A percentile compares a stretch with the other conserved stretches of the same genome.
These are phyloP conservation scores for Miscanthus lutarioriparius DNA, from an alignment of 176 grass and related monocot genomes.

Conservation along the genomic window DNA sequence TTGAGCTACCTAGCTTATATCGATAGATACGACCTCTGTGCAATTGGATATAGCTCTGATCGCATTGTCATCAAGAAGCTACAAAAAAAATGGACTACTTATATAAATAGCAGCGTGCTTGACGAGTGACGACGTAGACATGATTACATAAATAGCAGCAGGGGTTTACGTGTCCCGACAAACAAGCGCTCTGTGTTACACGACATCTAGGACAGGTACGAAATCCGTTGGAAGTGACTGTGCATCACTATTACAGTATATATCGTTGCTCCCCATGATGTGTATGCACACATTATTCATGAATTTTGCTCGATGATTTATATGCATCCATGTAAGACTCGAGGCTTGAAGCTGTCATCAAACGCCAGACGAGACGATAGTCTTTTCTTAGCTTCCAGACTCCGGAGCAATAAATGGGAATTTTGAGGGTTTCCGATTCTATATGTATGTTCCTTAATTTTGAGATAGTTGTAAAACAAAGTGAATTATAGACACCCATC, in stretches of 20 bases:
- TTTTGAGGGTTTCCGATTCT: too few relatives aligned
- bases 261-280: neutral
- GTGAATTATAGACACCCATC: too few relatives aligned
- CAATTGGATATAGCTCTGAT: neutral
- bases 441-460: too few relatives aligned
- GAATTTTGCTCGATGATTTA: neutral
- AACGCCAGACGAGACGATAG: too few relatives aligned
- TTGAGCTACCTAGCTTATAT: too few relatives aligned
- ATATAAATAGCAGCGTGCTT: neutral
- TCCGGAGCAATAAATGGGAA: too few relatives aligned
- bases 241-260: too few relatives aligned
- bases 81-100: too few relatives aligned
- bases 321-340: neutral
- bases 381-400: too few relatives aligned
- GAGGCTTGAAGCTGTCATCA: too few relatives aligned
- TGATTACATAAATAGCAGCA: neutral
- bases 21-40: too few relatives aligned
- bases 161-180: conserved; percentile 5
- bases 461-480: too few relatives aligned
- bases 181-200: neutral
- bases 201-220: conserved; percentile 23
- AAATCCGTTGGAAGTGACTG: neutral
- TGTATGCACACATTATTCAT: neutral
- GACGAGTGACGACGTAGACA: neutral
- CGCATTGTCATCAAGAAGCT: neutral